Conservation (phyloP, 129 eudicot species). For the Ambrosia trifida region DNA sequence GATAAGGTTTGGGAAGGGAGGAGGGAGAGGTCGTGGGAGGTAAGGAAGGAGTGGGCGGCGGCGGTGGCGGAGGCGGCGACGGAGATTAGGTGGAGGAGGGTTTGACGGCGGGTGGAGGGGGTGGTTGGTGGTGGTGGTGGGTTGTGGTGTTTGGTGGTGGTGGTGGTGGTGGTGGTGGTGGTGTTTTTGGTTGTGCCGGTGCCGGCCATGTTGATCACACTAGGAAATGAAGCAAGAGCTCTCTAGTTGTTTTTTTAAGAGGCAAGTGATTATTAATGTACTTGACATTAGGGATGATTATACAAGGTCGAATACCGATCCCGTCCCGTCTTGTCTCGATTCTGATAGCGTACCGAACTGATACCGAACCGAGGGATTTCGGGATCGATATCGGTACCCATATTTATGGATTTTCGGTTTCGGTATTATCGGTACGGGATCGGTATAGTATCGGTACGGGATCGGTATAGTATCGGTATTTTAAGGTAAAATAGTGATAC, state of each 20-base stretch:
- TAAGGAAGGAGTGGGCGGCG: constrained; percentile 70
- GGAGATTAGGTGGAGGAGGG: constrained; percentile 38
- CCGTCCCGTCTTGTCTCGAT: too few relatives aligned
- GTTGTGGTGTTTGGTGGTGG: constrained; percentile 32
- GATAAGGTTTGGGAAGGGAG: constrained; percentile 63
- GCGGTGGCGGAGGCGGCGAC: constrained; percentile 56
- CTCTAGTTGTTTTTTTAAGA: background rate
- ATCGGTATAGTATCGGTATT: too few relatives aligned
- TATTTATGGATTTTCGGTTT: too few relatives aligned
- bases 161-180: constrained; percentile 16
- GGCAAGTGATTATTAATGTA: too few relatives aligned
- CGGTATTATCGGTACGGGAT: too few relatives aligned
- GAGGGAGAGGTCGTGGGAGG: constrained; percentile 62
- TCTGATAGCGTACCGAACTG: too few relatives aligned
- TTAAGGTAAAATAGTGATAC: too few relatives aligned
- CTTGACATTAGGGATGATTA: too few relatives aligned
- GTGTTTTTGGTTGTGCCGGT: constrained; percentile 32
- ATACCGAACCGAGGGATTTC: too few relatives aligned
- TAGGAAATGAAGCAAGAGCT: constrained; percentile 6
- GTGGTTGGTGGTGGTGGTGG: constrained; percentile 28
- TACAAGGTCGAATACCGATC: too few relatives aligned
- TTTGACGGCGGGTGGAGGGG: constrained; percentile 38
- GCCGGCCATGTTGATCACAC: constrained; percentile 34
- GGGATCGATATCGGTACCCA: too few relatives aligned
- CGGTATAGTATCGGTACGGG: too few relatives aligned